Evolutionary conservation across 805 yeast species (phyloP).

Genomic region (Ogataea philodendri): DNA sequence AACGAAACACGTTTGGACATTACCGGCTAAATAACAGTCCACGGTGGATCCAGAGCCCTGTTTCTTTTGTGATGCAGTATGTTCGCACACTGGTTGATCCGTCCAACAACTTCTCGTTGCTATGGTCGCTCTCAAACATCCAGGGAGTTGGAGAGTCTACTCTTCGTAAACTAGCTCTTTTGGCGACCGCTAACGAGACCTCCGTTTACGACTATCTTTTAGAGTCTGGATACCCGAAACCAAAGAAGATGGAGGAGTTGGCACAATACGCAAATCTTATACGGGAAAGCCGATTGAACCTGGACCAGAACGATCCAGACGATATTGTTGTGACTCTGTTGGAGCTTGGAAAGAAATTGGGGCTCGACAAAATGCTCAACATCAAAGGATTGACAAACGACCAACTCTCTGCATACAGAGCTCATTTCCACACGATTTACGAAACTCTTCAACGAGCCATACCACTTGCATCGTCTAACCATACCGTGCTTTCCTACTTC

Average conservation of each 20-base stretch:
- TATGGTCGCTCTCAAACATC: slow-evolving; percentile 26
- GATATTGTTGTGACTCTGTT: slow-evolving; percentile 36
- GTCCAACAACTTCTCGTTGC: slow-evolving; percentile 26
- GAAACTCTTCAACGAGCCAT: slow-evolving; percentile 29
- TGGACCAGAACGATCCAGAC: slow-evolving; percentile 37
- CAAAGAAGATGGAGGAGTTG: slow-evolving; percentile 8
- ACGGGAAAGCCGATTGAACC: slow-evolving; percentile 21
- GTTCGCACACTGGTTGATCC: slow-evolving; percentile 41
- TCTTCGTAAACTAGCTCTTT: slow-evolving; percentile 18
- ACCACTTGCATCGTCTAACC: slow-evolving; percentile 26
- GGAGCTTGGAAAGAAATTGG: slow-evolving; percentile 35
- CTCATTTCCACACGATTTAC: slow-evolving; percentile 37
- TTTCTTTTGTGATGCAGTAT: slow-evolving; percentile 47
- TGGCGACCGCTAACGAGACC: slow-evolving; percentile 21
- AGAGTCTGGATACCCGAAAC: slow-evolving; percentile 11
- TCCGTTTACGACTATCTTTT: slow-evolving; percentile 25
- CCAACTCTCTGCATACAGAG: slow-evolving; percentile 27
- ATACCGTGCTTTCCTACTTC: slow-evolving; percentile 39
- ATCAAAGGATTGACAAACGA: slow-evolving; percentile 15
- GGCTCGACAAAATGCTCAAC: slow-evolving; percentile 33
- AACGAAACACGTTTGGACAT: slow-evolving; percentile 39
- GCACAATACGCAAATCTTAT: slow-evolving; percentile 16
- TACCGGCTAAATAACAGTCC: slow-evolving; percentile 47
- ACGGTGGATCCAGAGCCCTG: slow-evolving; percentile 48
- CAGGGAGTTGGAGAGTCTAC: slow-evolving; percentile 25